A percentile compares a stretch with the other conserved stretches of the same genome.
These are phyloP conservation scores for Lenzites betulinus DNA, from an alignment of 768 basidiomycete genomes.

Conservation along the genomic window DNA sequence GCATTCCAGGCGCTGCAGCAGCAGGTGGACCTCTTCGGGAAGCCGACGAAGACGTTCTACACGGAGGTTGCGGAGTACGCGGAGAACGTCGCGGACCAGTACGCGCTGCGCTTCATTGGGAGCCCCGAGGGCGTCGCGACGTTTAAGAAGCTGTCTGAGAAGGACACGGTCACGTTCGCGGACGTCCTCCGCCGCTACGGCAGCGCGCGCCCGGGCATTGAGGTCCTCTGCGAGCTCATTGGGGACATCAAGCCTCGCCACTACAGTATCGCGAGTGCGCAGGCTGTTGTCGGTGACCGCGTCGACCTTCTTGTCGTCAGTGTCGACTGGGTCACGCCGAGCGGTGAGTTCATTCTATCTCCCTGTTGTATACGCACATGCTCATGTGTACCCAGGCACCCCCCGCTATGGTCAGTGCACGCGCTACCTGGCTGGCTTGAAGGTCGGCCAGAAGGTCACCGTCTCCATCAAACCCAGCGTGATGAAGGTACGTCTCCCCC, in stretches of 20 bases:
- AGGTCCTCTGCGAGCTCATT: slow-evolving; percentile 82
- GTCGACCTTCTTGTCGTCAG: slow-evolving; percentile 96
- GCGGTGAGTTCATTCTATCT: slow-evolving; percentile 52
- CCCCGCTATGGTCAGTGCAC: slow-evolving; percentile 93
- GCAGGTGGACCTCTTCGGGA: slow-evolving; percentile 94
- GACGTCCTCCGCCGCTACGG: slow-evolving; percentile 79
- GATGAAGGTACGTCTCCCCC: slow-evolving; percentile 75
- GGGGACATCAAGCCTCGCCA: slow-evolving; percentile 97
- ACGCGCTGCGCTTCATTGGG: slow-evolving; percentile 88
- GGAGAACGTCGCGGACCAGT: slow-evolving; percentile 64
- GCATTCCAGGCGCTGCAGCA: slow-evolving; percentile 94
- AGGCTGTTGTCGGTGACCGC: slow-evolving; percentile 91
- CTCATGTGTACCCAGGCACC: slow-evolving; percentile 50
- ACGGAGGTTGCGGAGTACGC: slow-evolving; percentile 82
- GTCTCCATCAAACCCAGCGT: slow-evolving; percentile 99
- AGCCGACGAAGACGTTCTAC: slow-evolving; percentile 95
- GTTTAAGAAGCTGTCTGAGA: slow-evolving; percentile 95
- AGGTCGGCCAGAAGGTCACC: slow-evolving; percentile 88
- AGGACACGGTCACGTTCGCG: slow-evolving; percentile 92
- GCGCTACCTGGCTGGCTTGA: slow-evolving; percentile 84
- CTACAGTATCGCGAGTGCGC: slow-evolving; percentile 96
- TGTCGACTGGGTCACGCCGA: slow-evolving; percentile 89
- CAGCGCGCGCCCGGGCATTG: slow-evolving; percentile 80
- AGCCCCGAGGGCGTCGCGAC: slow-evolving; percentile 87
- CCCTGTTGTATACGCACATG: not conserved